Conservation (phyloP, 2,329 filamentous ascomycete species). For the Aspergillus persii region DNA sequence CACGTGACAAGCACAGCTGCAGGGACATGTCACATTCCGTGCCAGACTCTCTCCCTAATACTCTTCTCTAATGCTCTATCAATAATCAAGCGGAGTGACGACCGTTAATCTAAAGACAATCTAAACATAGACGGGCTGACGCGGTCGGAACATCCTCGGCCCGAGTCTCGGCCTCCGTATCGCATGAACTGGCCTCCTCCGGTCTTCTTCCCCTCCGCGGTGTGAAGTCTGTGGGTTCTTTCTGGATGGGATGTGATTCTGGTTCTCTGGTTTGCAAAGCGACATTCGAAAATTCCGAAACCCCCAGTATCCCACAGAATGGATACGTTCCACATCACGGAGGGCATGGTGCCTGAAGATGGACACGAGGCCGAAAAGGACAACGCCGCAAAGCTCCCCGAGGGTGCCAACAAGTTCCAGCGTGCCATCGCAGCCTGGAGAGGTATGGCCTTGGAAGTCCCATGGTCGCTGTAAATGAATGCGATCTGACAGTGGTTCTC, state of each 20-base stretch:
- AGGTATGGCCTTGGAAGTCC: conserved; percentile 57
- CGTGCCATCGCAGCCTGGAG: conserved; percentile 94
- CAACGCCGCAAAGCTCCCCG: conserved; percentile 36
- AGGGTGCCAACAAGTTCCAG: conserved; percentile 89
- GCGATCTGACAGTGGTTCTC: conserved; percentile 2
- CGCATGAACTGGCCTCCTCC: conserved; percentile 3
- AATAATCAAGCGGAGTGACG: neutral
- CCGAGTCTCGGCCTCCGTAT: conserved; percentile 29
- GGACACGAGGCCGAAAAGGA: conserved; percentile 23
- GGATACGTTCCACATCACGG: conserved; percentile 45
- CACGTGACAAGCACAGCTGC: neutral
- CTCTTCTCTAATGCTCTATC: neutral
- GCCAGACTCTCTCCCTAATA: too few species aligned
- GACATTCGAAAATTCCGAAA: neutral
- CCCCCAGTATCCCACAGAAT: conserved; percentile 24
- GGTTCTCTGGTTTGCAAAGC: conserved; percentile 4
- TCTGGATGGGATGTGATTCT: conserved; percentile 24
- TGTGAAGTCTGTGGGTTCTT: conserved; percentile 15
- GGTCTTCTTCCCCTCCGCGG: neutral
- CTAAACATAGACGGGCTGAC: conserved; percentile 11
- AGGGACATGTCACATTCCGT: neutral
- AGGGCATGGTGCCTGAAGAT: conserved; percentile 36
- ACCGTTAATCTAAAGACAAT: too few species aligned
- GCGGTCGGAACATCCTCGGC: conserved; percentile 34
- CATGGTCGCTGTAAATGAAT: neutral